A percentile compares a stretch with the other conserved stretches of the same genome.
phyloP scores from a whole-genome alignment of 1,284 basidiomycete genomes.

The Ustilago hordei region DNA sequence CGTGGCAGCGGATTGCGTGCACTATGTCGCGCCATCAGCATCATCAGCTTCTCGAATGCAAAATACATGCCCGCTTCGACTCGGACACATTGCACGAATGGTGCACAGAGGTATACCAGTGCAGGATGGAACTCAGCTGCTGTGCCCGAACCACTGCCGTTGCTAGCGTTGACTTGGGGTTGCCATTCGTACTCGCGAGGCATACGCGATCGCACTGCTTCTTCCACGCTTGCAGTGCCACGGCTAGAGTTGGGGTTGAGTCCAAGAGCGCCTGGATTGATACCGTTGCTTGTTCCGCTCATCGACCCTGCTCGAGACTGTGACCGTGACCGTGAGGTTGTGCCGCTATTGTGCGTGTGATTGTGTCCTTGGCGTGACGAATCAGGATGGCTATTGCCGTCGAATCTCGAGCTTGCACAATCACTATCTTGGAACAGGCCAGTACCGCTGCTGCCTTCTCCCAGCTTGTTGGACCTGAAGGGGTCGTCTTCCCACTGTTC shows the following conservation, averaged over 20 bases:
- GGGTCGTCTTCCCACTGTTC: constrained; percentile 16
- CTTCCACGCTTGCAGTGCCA: constrained; percentile 18
- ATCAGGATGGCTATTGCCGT: not conserved
- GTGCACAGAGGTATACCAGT: constrained; percentile 67
- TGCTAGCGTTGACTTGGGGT: constrained; percentile 36
- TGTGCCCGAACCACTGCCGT: constrained; percentile 7
- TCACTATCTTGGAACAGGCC: constrained; percentile 9
- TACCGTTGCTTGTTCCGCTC: constrained; percentile 15
- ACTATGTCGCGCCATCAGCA: constrained; percentile 58
- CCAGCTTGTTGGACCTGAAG: constrained; percentile 19
- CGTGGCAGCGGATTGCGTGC: constrained; percentile 54
- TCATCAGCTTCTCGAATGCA: constrained; percentile 68
- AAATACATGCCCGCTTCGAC: constrained; percentile 70
- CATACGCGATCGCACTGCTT: constrained; percentile 43
- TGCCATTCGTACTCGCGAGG: constrained; percentile 59
- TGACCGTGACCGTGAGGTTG: constrained; percentile 36
- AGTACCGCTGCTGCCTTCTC: constrained; percentile 11
- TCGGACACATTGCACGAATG: constrained; percentile 68
- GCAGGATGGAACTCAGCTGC: constrained; percentile 63
- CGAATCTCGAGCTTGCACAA: not conserved
- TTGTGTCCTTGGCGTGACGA: constrained; percentile 8
- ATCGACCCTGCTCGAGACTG: constrained; percentile 42
- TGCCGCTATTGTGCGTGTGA: constrained; percentile 24
- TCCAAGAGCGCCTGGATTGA: not conserved
- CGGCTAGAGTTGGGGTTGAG: not conserved